Evolutionary conservation across 805 yeast species (phyloP), one percentile per base, ranked within the genome.

Genomic region (Kregervanrija fluxuum): DNA sequence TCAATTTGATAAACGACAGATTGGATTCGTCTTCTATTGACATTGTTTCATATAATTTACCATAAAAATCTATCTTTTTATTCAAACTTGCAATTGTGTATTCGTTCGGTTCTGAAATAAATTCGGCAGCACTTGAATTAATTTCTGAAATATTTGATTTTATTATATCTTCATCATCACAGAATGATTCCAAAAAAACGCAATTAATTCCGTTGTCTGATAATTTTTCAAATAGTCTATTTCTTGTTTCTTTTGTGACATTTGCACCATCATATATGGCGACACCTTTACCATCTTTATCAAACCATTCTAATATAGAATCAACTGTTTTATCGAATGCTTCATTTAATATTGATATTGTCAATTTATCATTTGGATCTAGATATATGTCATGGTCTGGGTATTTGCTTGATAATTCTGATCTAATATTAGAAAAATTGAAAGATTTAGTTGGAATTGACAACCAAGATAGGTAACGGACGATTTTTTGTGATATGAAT

Each of bases 251-350:
- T 47, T 73, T 68, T 4, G 96, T 89, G 33, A 89, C 82, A 63
- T 91, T 90, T 2, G 96, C 88, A 22, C 96, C 97, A 65, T 93
- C 99, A 46, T 91, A 70, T 6, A 93, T 86, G 0, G 96, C 98
- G 37, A 93, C 98, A 22, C 82, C 84, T 4, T 49, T 41, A 12
- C 95, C 95, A 47, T 79, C 73, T 43, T 84, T 87, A 33, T 73
- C 69, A 60, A 86, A 87, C 98, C 98, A 93, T 38, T 74, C 66
- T 74, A 89, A 73, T 83, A 91, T 84, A 55, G 88, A 96, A 5
- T 67, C 55, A 38, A 87, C 73, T 2, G 97, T 96, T 36, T 66
- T 65, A 34, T 76, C 72, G 33, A 87, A 84, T 0, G 96, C 93
- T 48, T 78, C 74, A 37, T 71, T 70, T 45, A 96, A 71, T 45